Evolutionary conservation across 2,329 filamentous ascomycete species (phyloP), one percentile per base, ranked within the genome.

Genomic region (Ophiostoma perfectum): DNA sequence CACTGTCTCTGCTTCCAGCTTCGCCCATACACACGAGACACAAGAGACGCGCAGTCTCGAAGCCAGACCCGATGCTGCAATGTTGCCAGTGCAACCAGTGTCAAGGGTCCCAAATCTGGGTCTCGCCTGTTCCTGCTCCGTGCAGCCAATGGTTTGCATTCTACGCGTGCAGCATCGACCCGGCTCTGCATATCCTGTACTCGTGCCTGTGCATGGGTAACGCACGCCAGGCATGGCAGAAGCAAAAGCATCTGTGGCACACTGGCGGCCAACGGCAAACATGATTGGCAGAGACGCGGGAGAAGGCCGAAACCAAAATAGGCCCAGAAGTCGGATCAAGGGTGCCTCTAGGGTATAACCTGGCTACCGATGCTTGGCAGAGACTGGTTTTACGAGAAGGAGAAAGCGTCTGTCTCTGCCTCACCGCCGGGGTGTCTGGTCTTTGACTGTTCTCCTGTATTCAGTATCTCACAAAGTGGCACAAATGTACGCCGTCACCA

Each of bases 81-180:
- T 60, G 55, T 16, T 55, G 49, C 55, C 27, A 60, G 55, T 60
- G 55, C 27, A 60, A 60, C 55, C 55, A 60, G 55, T 60, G 55
- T 60, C 55, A 60, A 38, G 64, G 64, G 64, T 12, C 8, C 45
- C 45, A 14, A 49, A 45, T 14, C n/a, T 66, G n/a, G 55, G n/a
- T 67, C 65, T 69, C 68, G 68, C 68, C 68, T 69, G 45, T 66
- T 69, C 68, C 52, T 66, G 16, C 65, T 52, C 39, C 18, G 49
- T 45, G 39, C n/a, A 66, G 65, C 65, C 65, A 66, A 55, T 66
- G 39, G 38, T 5, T 41, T 44, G 45, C 49, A 27, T 42, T 4
- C 41, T 45, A 16, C 27, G 8, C n/a, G 60, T 67, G 68, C 68
- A 69, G 68, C 58, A 69, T 69, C 65, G 63, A 66, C 44, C 68